phyloP scores from a whole-genome alignment of 163 green algal genomes.

The Botryococcus braunii region DNA sequence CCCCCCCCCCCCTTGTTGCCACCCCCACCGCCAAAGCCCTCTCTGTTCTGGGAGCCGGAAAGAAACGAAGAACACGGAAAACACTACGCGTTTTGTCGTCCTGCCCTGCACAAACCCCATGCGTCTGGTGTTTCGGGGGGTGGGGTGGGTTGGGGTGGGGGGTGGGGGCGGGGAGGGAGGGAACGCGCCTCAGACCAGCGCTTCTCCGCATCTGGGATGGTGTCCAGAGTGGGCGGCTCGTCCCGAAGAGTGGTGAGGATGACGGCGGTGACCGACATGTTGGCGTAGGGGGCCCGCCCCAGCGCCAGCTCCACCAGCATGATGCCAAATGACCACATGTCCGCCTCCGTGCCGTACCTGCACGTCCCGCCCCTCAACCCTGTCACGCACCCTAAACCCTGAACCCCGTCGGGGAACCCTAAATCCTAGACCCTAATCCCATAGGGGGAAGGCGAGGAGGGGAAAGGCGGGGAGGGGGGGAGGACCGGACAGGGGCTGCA shows the following conservation, averaged over 20 bases:
- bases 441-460: neutral
- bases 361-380: neutral
- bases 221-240: slow-evolving; percentile 8
- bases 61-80: too few species aligned
- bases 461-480: neutral
- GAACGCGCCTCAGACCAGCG: neutral
- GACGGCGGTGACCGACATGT: slow-evolving; percentile 11
- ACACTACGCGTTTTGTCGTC: too few species aligned
- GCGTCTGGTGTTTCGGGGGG: too few species aligned
- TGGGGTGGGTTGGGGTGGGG: too few species aligned
- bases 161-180: too few species aligned
- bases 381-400: neutral
- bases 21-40: too few species aligned
- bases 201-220: slow-evolving; percentile 1
- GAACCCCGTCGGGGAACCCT: neutral
- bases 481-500: neutral
- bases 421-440: neutral
- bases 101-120: too few species aligned
- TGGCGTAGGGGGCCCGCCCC: slow-evolving; percentile 70
- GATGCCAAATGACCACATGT: slow-evolving; percentile 99
- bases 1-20: too few species aligned
- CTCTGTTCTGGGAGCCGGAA: too few species aligned
- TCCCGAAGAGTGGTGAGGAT: slow-evolving; percentile 6
- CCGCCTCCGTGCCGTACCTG: slow-evolving; percentile 73
- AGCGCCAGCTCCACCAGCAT: slow-evolving; percentile 86